A percentile compares a stretch with the other conserved stretches of the same genome.
Evolutionary conservation across 306 rosid species (phyloP).

Genomic region (Lablab purpureus): DNA sequence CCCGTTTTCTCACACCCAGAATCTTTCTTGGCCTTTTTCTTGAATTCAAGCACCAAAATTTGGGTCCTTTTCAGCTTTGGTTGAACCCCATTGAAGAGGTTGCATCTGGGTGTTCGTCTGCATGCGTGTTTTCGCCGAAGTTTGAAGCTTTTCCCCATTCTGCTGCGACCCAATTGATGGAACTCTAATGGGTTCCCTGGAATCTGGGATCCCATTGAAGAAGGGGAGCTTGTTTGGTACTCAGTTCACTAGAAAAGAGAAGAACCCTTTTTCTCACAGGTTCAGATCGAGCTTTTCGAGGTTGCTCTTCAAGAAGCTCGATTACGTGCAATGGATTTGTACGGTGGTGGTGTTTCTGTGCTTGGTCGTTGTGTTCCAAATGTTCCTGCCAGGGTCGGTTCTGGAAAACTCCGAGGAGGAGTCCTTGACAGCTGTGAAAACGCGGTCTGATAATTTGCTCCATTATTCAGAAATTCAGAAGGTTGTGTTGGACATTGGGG

Average conservation of each 20-base stretch:
- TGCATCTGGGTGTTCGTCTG: conserved; percentile 43
- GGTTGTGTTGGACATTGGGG: conserved; percentile 74
- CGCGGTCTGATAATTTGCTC: conserved; percentile 54
- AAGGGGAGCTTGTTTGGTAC: conserved; percentile 74
- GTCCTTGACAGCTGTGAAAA: conserved; percentile 51
- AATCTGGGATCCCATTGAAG: conserved; percentile 67
- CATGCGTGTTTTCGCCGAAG: conserved; percentile 40
- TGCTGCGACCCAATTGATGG: conserved; percentile 56
- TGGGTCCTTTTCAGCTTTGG: conserved; percentile 30
- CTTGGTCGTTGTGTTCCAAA: conserved; percentile 81
- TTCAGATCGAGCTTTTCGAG: conserved; percentile 92
- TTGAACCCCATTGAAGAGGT: conserved; percentile 34
- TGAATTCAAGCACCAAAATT: conserved; percentile 37
- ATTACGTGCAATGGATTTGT: conserved; percentile 95
- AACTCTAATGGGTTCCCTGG: conserved; percentile 92
- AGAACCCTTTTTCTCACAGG: conserved; percentile 71
- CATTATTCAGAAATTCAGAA: conserved; percentile 57
- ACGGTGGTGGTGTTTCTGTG: conserved; percentile 80
- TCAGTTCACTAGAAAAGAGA: conserved; percentile 60
- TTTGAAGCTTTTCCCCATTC: conserved; percentile 42
- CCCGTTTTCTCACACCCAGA: conserved; percentile 40
- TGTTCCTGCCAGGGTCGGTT: conserved; percentile 86
- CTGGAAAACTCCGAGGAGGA: conserved; percentile 59
- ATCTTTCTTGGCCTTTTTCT: conserved; percentile 45
- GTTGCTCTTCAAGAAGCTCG: conserved; percentile 76